Evolutionary conservation across 371 early-diverging fungal genomes (phyloP), one percentile per base, ranked within the genome.

Genomic region (Rhizopus arrhizus): DNA sequence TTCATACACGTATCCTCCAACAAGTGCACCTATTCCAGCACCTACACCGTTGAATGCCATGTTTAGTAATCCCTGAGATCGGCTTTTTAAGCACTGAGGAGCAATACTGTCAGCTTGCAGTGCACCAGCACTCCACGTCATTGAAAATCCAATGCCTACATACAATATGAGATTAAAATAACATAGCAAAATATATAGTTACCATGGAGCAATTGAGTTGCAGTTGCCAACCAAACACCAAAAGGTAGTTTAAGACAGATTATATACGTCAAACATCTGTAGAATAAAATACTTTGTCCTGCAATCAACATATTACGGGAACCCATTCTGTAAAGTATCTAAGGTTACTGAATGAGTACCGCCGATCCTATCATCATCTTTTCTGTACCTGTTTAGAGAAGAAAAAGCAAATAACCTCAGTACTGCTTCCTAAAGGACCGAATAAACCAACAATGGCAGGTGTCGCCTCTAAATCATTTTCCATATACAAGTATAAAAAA

Each of bases 111-210:
- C 71, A 15, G 73, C 73, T 35, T 76, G 66, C 29, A 76, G 53
- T 2, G 69, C 73, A 8, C 62, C 71, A 9, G 77, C 73, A 58
- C 67, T 70, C 77, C 73, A 76, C 1, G 68, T 53, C 49, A 73
- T 49, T 2, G 77, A 70, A 34, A 68, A 73, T 0, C 57, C 53
- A 12, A 52, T 57, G 36, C 36, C 36, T 36, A 36, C 22, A 22
- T 22, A 22, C 22, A 22, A 22, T 22, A 22, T 22, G 11, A 36
- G 36, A 36, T 36, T 36, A 36, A 1, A 22, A 22, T 22, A 22
- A 22, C 22, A 2, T 22, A 22, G 2, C 22, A 22, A 22, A 22
- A 22, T 22, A 22, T 0, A 22, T 22, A 22, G 9, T 36, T 36
- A 61, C 77, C 77, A 40, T 76, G 77, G 12, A 70, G 32, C 3